A percentile compares a stretch with the other conserved stretches of the same genome.
phyloP scores from a whole-genome alignment of 306 rosid genomes.

The Crataegus laevigata region DNA sequence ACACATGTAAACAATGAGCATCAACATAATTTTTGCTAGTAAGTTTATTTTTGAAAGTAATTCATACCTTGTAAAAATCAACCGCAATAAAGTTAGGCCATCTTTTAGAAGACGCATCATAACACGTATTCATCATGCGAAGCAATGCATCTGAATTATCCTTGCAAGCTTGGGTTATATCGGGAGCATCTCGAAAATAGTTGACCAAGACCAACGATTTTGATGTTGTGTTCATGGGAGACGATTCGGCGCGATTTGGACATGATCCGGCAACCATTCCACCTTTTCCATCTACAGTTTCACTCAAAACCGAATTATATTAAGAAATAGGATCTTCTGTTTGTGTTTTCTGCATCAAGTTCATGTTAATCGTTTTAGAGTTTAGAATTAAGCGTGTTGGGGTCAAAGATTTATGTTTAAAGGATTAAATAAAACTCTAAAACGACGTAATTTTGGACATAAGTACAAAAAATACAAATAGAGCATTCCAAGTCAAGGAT shows the following conservation, averaged over 20 bases:
- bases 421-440: too few species aligned
- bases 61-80: conserved; percentile 58
- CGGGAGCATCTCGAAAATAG: conserved; percentile 39
- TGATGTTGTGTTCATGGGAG: conserved; percentile 45
- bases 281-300: conserved; percentile 52
- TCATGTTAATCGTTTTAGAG: too few species aligned
- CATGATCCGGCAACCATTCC: conserved; percentile 60
- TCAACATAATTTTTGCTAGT: background rate
- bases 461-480: background rate
- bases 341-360: too few species aligned
- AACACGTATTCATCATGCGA: conserved; percentile 49
- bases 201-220: conserved; percentile 60
- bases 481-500: too few species aligned
- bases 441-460: background rate
- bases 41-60: background rate
- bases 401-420: too few species aligned
- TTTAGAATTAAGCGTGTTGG: background rate
- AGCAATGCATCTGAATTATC: conserved; percentile 62
- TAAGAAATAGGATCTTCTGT: background rate
- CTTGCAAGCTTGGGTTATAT: conserved; percentile 42
- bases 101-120: conserved; percentile 34
- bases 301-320: background rate
- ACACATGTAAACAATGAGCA: background rate
- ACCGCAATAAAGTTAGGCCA: conserved; percentile 73
- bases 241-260: conserved; percentile 52